Evolutionary conservation across 2,329 filamentous ascomycete species (phyloP).

Genomic region (Zymoseptoria pseudotritici): DNA sequence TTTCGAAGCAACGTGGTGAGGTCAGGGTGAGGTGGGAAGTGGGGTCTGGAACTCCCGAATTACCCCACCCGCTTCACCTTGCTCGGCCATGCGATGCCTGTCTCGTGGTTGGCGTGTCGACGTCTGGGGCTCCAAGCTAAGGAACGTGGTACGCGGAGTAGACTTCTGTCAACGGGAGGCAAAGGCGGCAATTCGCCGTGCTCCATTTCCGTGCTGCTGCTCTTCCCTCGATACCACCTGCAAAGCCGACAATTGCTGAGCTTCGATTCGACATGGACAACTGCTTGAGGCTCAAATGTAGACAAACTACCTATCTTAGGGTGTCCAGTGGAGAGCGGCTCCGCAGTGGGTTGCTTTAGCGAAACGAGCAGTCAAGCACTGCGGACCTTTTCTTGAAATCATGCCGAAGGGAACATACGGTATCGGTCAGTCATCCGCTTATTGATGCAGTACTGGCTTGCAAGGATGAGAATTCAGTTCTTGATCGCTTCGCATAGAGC

Average conservation of each 20-base stretch:
- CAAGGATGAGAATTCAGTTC: neutral
- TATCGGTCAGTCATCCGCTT: too few relatives aligned
- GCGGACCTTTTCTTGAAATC: neutral
- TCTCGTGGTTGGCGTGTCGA: neutral
- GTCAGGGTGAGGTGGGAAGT: neutral
- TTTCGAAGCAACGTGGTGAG: neutral
- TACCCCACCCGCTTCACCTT: neutral
- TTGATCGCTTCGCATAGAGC: neutral
- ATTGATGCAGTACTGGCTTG: too few relatives aligned
- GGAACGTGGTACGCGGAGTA: neutral
- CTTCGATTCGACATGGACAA: neutral
- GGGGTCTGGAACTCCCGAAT: neutral
- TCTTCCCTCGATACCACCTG: too few relatives aligned
- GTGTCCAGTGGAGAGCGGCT: neutral
- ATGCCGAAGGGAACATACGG: neutral
- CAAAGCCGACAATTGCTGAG: neutral
- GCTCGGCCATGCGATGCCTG: neutral
- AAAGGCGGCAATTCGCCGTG: neutral
- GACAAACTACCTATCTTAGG: neutral
- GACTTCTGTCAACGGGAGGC: neutral
- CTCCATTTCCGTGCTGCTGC: too few relatives aligned
- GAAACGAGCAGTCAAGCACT: neutral
- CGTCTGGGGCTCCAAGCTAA: neutral
- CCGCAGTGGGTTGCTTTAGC: neutral
- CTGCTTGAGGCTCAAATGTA: neutral